Conservation (phyloP, 192 early-diverging fungal species). For the Coemansia sp. region DNA sequence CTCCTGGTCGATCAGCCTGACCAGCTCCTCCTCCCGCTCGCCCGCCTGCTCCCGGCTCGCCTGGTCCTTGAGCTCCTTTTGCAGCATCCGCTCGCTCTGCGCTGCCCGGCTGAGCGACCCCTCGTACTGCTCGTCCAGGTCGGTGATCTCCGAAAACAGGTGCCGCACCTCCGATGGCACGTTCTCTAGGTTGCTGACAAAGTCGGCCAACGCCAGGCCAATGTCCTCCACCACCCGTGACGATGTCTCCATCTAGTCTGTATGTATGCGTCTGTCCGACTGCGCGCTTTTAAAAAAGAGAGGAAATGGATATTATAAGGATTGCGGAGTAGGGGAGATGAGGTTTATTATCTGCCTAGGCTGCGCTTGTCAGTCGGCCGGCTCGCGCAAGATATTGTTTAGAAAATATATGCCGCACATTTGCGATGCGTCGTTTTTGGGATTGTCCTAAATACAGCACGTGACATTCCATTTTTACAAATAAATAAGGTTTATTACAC, state of each 20-base stretch:
- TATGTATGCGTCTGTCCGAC: too few species aligned
- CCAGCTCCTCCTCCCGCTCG: slow-evolving; percentile 24
- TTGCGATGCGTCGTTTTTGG: too few species aligned
- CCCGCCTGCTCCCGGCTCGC: slow-evolving; percentile 23
- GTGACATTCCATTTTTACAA: too few species aligned
- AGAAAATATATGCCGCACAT: too few species aligned
- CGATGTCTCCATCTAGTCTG: background rate
- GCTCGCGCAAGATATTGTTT: too few species aligned
- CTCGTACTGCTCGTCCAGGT: slow-evolving; percentile 49
- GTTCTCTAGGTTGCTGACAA: slow-evolving; percentile 55
- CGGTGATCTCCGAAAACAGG: slow-evolving; percentile 48
- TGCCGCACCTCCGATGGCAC: slow-evolving; percentile 52
- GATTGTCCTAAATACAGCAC: too few species aligned
- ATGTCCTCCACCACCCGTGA: slow-evolving; percentile 42
- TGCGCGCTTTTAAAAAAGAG: too few species aligned
- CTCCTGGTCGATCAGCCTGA: slow-evolving; percentile 23
- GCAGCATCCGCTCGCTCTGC: slow-evolving; percentile 29
- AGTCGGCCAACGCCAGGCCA: slow-evolving; percentile 47
- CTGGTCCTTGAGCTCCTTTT: slow-evolving; percentile 27
- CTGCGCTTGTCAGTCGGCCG: too few species aligned
- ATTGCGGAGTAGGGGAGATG: too few species aligned
- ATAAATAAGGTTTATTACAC: background rate
- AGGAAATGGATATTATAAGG: too few species aligned
- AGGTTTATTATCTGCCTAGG: too few species aligned
- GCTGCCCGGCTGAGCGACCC: slow-evolving; percentile 28